Conservation (phyloP, 1,284 basidiomycete species). For the Ceratobasidium sp. region DNA sequence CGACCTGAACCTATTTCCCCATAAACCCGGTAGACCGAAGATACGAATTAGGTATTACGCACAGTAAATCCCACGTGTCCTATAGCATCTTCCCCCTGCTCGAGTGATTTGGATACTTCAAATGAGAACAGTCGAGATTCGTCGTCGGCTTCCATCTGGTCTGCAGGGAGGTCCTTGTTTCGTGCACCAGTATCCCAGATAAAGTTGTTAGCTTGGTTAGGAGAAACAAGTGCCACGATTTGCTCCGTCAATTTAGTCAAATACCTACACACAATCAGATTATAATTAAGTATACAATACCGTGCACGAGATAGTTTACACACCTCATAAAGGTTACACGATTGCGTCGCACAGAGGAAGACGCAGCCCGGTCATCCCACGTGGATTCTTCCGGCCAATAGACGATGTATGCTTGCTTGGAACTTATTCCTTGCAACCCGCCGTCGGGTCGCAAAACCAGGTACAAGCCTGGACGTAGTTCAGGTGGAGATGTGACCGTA, state of each 20-base stretch:
- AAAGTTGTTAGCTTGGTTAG: constrained; percentile 46
- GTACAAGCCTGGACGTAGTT: constrained; percentile 68
- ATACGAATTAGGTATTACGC: background rate
- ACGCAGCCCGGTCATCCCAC: constrained; percentile 47
- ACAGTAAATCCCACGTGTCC: constrained; percentile 44
- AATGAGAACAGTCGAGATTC: constrained; percentile 46
- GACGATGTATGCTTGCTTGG: constrained; percentile 44
- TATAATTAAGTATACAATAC: background rate
- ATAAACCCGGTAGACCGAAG: too few species aligned
- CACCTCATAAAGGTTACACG: constrained; percentile 48
- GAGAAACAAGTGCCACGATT: constrained; percentile 45
- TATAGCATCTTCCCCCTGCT: constrained; percentile 47
- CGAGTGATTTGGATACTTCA: constrained; percentile 46
- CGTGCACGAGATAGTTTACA: background rate
- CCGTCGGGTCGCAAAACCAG: constrained; percentile 49
- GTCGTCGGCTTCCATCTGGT: constrained; percentile 28
- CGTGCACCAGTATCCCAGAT: constrained; percentile 42
- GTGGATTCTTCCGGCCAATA: constrained; percentile 51
- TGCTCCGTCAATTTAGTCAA: constrained; percentile 49
- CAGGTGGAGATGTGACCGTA: constrained; percentile 52
- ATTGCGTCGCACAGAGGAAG: constrained; percentile 45
- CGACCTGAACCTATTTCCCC: constrained; percentile 12
- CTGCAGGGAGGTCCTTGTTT: constrained; percentile 41
- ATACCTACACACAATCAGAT: constrained; percentile 39
- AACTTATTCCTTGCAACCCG: background rate